These are phyloP conservation scores for Phytophthora parvispora DNA, from an alignment of 352 stramenopile species.

Conservation along the genomic window DNA sequence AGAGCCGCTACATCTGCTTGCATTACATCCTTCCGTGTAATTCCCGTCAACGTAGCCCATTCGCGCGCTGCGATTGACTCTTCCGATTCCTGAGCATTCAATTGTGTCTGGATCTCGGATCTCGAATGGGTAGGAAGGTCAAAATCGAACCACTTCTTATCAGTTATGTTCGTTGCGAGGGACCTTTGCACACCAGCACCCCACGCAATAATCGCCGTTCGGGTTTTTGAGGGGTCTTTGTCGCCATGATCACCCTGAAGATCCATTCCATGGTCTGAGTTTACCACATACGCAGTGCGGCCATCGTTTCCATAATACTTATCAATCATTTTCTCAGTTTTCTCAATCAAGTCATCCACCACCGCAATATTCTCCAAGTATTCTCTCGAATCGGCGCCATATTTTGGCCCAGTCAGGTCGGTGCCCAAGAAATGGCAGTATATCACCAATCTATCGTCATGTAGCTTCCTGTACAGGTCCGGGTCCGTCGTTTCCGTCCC, in stretches of 20 bases:
- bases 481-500: conserved; percentile 17
- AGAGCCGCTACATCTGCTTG: conserved; percentile 84
- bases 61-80: conserved; percentile 51
- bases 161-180: conserved; percentile 2
- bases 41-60: conserved; percentile 51
- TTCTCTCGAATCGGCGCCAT: conserved; percentile 72
- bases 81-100: conserved; percentile 50
- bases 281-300: conserved; percentile 81
- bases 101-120: conserved; percentile 54
- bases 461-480: conserved; percentile 57
- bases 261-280: conserved; percentile 87
- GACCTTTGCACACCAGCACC: conserved; percentile 69
- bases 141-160: conserved; percentile 45
- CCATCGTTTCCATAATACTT: conserved; percentile 76
- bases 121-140: conserved; percentile 76
- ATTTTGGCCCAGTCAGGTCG: conserved; percentile 83
- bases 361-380: conserved; percentile 86
- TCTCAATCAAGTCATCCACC: conserved; percentile 82
- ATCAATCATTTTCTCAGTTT: conserved; percentile 63
- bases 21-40: conserved; percentile 83
- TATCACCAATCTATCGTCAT: conserved; percentile 66
- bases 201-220: conserved; percentile 82
- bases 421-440: conserved; percentile 89
- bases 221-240: conserved; percentile 77
- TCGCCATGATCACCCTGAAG: conserved; percentile 81